Evolutionary conservation across 352 stramenopile species (phyloP).

Genomic region (Albugo laibachii): DNA sequence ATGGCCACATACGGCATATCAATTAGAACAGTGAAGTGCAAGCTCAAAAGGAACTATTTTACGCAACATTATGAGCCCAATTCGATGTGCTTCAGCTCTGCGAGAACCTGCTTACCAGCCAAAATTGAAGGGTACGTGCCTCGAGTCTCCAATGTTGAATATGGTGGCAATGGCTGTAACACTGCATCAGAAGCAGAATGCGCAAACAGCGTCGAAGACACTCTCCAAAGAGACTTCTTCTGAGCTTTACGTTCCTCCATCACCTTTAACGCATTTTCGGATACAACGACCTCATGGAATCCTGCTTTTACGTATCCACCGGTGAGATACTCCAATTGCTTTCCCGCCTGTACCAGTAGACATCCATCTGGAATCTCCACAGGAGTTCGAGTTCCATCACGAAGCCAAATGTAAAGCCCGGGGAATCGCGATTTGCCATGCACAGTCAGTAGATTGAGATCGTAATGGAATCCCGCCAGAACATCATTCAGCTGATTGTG

Average conservation of each 20-base stretch:
- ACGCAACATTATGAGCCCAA: slow-evolving; percentile 11
- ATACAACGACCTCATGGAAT: slow-evolving; percentile 85
- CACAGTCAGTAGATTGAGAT: slow-evolving; percentile 88
- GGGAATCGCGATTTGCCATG: slow-evolving; percentile 85
- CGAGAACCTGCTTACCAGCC: slow-evolving; percentile 71
- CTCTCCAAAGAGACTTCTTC: slow-evolving; percentile 74
- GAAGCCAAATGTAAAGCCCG: slow-evolving; percentile 81
- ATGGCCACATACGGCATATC: too few relatives aligned
- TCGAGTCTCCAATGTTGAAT: slow-evolving; percentile 38
- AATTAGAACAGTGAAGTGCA: too few relatives aligned
- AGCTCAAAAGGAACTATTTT: too few relatives aligned
- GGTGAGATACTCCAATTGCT: slow-evolving; percentile 86
- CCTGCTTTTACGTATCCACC: slow-evolving; percentile 81
- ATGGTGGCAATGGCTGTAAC: slow-evolving; percentile 59
- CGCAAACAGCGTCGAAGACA: slow-evolving; percentile 83
- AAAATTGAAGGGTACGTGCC: slow-evolving; percentile 67
- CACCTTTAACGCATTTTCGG: slow-evolving; percentile 39
- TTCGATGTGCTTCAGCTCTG: slow-evolving; percentile 76
- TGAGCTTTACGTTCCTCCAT: slow-evolving; percentile 49
- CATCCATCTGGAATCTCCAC: slow-evolving; percentile 82
- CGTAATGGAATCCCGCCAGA: slow-evolving; percentile 84
- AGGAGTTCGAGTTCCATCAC: slow-evolving; percentile 60
- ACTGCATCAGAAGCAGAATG: slow-evolving; percentile 81
- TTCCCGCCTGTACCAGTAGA: slow-evolving; percentile 77
- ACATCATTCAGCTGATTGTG: slow-evolving; percentile 72